phyloP scores from a whole-genome alignment of 2,329 filamentous ascomycete species.

The Aphanoascus verrucosus region DNA sequence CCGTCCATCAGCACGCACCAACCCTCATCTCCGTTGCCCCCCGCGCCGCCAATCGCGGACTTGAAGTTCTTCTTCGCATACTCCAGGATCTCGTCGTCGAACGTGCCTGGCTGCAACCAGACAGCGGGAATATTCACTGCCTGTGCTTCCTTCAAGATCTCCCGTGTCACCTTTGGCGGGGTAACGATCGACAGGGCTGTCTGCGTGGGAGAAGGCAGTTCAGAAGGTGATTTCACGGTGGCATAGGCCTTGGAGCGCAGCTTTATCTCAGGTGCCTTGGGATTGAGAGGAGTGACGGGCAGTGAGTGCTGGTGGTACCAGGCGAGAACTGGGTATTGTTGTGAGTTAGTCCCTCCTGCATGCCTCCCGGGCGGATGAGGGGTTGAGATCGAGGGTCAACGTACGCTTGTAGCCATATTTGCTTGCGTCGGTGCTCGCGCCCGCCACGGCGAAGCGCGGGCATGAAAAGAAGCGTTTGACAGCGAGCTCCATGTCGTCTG shows the following conservation, averaged over 20 bases:
- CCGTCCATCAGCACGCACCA: constrained; percentile 87
- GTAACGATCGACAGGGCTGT: constrained; percentile 82
- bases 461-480: constrained; percentile 71
- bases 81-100: constrained; percentile 61
- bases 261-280: constrained; percentile 53
- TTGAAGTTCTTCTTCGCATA: constrained; percentile 61
- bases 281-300: constrained; percentile 75
- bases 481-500: constrained; percentile 50
- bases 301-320: constrained; percentile 77
- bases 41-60: constrained; percentile 56
- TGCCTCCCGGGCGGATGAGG: neutral
- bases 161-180: constrained; percentile 63
- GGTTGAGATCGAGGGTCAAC: constrained; percentile 16
- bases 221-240: constrained; percentile 55
- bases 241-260: constrained; percentile 49
- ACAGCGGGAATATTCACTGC: constrained; percentile 61
- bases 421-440: constrained; percentile 69
- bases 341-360: neutral
- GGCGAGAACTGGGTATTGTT: constrained; percentile 54
- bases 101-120: constrained; percentile 87
- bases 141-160: constrained; percentile 67
- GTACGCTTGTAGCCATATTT: constrained; percentile 85
- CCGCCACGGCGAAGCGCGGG: constrained; percentile 74
- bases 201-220: constrained; percentile 54
- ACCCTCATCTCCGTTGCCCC: constrained; percentile 57